These are phyloP conservation scores for Hortaea werneckii DNA, from an alignment of 2,329 filamentous ascomycete species.

Conservation along the genomic window DNA sequence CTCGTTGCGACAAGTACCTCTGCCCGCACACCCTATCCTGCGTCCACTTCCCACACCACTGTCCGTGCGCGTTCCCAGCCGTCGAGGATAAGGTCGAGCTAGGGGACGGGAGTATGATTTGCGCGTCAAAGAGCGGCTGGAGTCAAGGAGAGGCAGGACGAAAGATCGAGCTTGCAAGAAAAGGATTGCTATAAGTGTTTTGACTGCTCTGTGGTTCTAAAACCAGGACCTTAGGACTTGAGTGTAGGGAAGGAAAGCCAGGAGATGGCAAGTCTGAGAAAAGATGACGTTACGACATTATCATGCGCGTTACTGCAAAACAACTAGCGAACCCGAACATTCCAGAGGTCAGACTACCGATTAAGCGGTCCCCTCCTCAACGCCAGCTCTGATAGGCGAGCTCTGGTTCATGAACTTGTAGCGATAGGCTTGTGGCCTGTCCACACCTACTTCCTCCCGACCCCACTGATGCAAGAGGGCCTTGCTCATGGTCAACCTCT, in stretches of 20 bases:
- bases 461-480: constrained; percentile 78
- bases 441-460: constrained; percentile 34
- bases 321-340: no score
- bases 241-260: no score
- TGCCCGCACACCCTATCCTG: constrained; percentile 91
- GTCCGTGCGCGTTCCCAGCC: constrained; percentile 71
- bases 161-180: constrained; percentile 71
- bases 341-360: no score
- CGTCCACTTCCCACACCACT: constrained; percentile 94
- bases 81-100: constrained; percentile 59
- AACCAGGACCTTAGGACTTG: no score
- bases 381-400: background rate
- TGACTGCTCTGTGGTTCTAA: no score
- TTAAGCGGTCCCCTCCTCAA: no score
- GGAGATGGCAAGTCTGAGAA: no score
- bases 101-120: constrained; percentile 62
- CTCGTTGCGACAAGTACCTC: constrained; percentile 85
- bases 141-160: constrained; percentile 59
- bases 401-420: constrained; percentile 19
- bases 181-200: constrained; percentile 53
- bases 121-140: constrained; percentile 66
- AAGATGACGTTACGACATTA: no score
- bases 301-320: no score
- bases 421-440: constrained; percentile 22
- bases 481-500: constrained; percentile 24